These are phyloP conservation scores for Starmerella bombi DNA, from an alignment of 805 yeast species.

Conservation along the genomic window DNA sequence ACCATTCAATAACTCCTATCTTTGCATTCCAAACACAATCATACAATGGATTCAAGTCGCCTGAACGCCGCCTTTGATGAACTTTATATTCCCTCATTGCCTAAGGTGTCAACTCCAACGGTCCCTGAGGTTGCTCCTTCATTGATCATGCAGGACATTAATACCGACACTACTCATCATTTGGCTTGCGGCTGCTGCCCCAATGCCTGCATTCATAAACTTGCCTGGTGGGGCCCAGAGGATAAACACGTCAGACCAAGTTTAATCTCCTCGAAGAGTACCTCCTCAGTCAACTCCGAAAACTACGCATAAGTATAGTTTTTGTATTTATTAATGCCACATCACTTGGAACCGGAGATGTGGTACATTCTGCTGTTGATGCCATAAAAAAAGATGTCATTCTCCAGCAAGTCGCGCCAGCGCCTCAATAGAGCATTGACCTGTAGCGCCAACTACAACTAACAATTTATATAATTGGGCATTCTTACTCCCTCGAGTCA, in stretches of 20 bases:
- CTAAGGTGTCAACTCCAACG: conserved; percentile 16
- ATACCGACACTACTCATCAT: conserved; percentile 38
- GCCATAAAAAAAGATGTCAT: too few species aligned
- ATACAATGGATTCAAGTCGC: conserved; percentile 34
- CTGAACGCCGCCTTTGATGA: conserved; percentile 31
- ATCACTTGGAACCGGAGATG: too few species aligned
- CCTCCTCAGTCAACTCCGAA: conserved; percentile 14
- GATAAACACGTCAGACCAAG: conserved; percentile 20
- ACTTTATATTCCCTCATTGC: conserved; percentile 37
- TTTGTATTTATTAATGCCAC: too few species aligned
- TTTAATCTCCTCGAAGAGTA: conserved; percentile 17
- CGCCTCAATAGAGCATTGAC: too few species aligned
- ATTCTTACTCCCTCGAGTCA: too few species aligned
- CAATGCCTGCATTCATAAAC: conserved; percentile 30
- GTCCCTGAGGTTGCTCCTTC: conserved; percentile 46
- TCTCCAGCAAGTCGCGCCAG: too few species aligned
- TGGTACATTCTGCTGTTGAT: too few species aligned
- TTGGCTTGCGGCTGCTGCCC: conserved; percentile 33
- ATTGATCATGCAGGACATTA: conserved; percentile 42
- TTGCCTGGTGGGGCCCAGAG: conserved; percentile 30
- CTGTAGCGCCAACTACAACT: too few species aligned
- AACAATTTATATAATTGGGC: too few species aligned
- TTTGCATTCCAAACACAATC: not conserved
- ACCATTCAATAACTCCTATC: not conserved
- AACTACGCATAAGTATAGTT: conserved; percentile 9